phyloP scores from a whole-genome alignment of 345 rosid genomes.

The Linum trigynum region DNA sequence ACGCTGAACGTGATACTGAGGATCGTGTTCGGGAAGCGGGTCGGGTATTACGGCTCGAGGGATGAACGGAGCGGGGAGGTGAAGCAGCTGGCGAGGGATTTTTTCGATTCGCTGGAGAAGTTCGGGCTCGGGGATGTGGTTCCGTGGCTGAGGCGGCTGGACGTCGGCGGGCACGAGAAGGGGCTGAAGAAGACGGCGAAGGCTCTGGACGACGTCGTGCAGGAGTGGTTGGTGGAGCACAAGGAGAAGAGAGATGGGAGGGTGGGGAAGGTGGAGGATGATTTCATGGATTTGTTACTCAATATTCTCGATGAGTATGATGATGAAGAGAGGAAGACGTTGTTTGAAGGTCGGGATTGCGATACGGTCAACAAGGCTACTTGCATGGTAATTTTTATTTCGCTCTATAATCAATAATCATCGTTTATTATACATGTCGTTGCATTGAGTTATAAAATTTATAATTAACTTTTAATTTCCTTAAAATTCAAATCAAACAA shows the following conservation, averaged over 20 bases:
- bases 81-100: slow-evolving; percentile 5
- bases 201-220: slow-evolving; percentile 16
- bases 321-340: not conserved
- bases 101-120: slow-evolving; percentile 14
- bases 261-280: slow-evolving; percentile 6
- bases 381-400: slow-evolving; percentile 12
- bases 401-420: too few species aligned
- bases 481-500: too few species aligned
- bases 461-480: too few species aligned
- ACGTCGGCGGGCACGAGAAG: slow-evolving; percentile 28
- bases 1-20: slow-evolving; percentile 18
- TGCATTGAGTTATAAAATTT: too few species aligned
- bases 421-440: too few species aligned
- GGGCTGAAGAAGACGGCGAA: slow-evolving; percentile 20
- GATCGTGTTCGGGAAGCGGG: slow-evolving; percentile 19
- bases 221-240: slow-evolving; percentile 34
- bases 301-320: not conserved
- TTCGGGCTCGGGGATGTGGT: slow-evolving; percentile 22
- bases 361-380: slow-evolving; percentile 27
- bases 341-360: slow-evolving; percentile 9
- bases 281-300: slow-evolving; percentile 13
- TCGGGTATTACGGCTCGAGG: not conserved
- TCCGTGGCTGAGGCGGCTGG: slow-evolving; percentile 27
- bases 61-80: not conserved
- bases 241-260: slow-evolving; percentile 16